Percentiles rank a stretch among this genome's conserved stretches.
These are phyloP conservation scores for Ustilago trichophora DNA, from an alignment of 1,284 basidiomycete genomes.

Conservation along the genomic window DNA sequence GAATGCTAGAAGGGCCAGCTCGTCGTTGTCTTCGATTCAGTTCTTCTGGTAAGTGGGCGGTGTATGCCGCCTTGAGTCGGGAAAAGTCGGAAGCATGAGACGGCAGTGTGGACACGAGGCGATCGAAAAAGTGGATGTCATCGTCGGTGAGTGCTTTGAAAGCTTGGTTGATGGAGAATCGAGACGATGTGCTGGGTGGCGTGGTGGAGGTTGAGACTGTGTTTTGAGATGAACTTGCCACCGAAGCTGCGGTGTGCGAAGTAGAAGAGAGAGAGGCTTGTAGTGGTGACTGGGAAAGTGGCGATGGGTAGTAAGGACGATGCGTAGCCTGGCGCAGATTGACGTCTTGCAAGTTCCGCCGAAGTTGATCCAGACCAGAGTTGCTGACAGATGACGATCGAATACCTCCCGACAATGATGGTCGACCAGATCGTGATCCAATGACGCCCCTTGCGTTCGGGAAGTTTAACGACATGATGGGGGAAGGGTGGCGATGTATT, in stretches of 20 bases:
- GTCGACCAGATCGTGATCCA: background rate
- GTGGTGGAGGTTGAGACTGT: conserved; percentile 29
- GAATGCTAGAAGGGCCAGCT: conserved; percentile 1
- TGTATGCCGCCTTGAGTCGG: conserved; percentile 57
- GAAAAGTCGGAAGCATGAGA: conserved; percentile 54
- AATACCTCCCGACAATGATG: too few species aligned
- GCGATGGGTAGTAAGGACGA: conserved; percentile 39
- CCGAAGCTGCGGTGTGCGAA: conserved; percentile 33
- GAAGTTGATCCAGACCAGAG: conserved; percentile 13
- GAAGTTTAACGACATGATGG: conserved; percentile 3
- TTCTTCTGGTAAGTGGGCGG: conserved; percentile 22
- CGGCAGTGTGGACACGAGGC: conserved; percentile 41
- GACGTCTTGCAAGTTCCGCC: conserved; percentile 15
- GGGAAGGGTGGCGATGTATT: too few species aligned
- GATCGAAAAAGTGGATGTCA: conserved; percentile 60
- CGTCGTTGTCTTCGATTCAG: conserved; percentile 10
- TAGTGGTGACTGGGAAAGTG: conserved; percentile 35
- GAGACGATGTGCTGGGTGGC: conserved; percentile 23
- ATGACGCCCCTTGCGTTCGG: background rate
- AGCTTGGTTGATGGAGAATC: conserved; percentile 38
- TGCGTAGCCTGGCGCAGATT: conserved; percentile 19
- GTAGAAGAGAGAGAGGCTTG: conserved; percentile 44
- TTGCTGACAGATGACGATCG: too few species aligned
- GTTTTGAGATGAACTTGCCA: conserved; percentile 28
- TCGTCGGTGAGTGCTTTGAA: conserved; percentile 36